Base-by-base conservation (phyloP, 2,329 filamentous ascomycete species). In the Fusarium poae region DNA sequence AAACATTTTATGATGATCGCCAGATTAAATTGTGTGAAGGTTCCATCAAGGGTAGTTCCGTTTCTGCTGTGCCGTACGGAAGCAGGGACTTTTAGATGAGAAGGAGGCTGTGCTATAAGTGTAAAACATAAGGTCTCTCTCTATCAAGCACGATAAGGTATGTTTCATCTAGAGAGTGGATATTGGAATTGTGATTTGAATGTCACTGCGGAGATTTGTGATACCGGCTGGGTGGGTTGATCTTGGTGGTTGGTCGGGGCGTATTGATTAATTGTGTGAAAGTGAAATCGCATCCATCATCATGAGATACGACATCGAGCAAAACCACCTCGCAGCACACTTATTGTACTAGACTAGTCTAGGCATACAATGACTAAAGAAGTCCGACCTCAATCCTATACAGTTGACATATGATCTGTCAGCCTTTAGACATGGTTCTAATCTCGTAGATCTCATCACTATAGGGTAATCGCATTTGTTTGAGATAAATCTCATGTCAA, bases 11-110 rank as follows among this genome's bases (percentile, higher is more conserved):
- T 45, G 6, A 35, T 29, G 23, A 64, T 37, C 16, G 10, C 13
- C 12, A 39, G 34, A 34, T 15, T 25, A 30, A 44, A 39, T 20
- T 6, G 12, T 44, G 39, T 30, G 8, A 34, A 35, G 15, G 25
- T 60, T 39, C 40, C 27, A 65, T 37, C 20, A 45, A 65, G 40
- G 53, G 45, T 23, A 65, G 60, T 30, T 60, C 61, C 13, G 20
- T 8, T 25, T 54, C 29, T 61, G 54, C 46, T 61, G 62, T 61
- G 60, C 62, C 62, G 56, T 57, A 66, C 11, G 7, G 32, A 42
- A 62, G 48, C 49, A 66, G 40, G 56, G 40, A 39, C 44, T 50
- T 66, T 66, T 66, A 34, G 49, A 30, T 34, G 32, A 34, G 15
- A 27, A 39, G 39, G 39, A 62, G 63, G 63, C 63, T 66, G 55